These are phyloP conservation scores for Ehretia macrophylla DNA, from an alignment of 257 asterid species.

Conservation along the genomic window DNA sequence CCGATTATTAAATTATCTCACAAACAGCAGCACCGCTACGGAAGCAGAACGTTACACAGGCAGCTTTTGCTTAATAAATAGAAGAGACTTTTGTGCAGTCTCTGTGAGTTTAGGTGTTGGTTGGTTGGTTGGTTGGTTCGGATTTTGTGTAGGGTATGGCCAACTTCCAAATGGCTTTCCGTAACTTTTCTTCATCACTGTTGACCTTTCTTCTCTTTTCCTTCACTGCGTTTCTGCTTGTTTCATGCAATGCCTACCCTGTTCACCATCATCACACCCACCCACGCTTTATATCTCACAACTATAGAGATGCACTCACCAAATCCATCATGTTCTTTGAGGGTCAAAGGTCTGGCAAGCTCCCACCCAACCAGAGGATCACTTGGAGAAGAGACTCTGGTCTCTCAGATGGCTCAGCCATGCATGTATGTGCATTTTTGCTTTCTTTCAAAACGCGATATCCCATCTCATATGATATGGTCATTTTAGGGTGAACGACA, in stretches of 20 bases:
- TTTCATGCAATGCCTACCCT: conserved; percentile 45
- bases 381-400: conserved; percentile 91
- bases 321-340: conserved; percentile 79
- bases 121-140: conserved; percentile 18
- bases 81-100: conserved; percentile 1
- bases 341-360: conserved; percentile 91
- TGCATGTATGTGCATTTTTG: conserved; percentile 44
- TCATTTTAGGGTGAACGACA: neutral
- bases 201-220: conserved; percentile 6
- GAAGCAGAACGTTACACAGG: no score
- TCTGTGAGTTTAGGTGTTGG: conserved; percentile 20
- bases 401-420: conserved; percentile 79
- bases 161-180: conserved; percentile 39
- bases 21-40: conserved; percentile 19
- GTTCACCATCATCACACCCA: conserved; percentile 34
- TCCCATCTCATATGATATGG: no score
- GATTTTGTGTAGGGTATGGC: conserved; percentile 10
- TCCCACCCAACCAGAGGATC: conserved; percentile 75
- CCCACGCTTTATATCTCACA: conserved; percentile 61
- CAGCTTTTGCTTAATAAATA: conserved; percentile 53
- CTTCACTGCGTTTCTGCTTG: conserved; percentile 15
- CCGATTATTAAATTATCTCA: no score
- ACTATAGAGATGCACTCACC: conserved; percentile 86
- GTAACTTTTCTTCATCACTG: conserved; percentile 20
- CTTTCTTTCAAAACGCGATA: neutral